Evolutionary conservation across 306 rosid species (phyloP).

Genomic region (Sindora glabra): DNA sequence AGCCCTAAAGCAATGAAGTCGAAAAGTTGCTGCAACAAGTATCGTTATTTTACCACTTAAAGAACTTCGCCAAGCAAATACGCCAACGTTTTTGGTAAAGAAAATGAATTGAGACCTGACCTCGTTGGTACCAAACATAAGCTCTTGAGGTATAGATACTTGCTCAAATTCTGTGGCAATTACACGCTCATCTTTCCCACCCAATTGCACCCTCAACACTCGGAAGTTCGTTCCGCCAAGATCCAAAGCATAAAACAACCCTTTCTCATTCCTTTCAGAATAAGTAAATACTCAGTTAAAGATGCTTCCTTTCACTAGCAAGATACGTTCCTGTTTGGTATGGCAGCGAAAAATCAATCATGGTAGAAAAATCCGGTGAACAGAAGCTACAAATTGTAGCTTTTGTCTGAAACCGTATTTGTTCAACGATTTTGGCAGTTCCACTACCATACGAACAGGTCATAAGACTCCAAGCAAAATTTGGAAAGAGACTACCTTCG

Average conservation of each 20-base stretch:
- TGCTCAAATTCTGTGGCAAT: constrained; percentile 70
- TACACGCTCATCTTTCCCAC: constrained; percentile 69
- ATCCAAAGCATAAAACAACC: constrained; percentile 89
- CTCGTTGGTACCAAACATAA: constrained; percentile 71
- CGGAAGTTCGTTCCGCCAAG: constrained; percentile 94
- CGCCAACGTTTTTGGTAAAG: neutral
- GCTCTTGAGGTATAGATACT: constrained; percentile 67
- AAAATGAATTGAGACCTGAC: constrained; percentile 11
- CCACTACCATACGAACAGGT: too few species aligned
- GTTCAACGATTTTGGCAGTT: too few species aligned
- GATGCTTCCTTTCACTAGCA: too few species aligned
- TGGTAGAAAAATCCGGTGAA: too few species aligned
- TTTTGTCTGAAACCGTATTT: too few species aligned
- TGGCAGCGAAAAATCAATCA: too few species aligned
- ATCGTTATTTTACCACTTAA: neutral
- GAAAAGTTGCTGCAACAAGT: constrained; percentile 53
- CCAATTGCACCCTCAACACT: constrained; percentile 78
- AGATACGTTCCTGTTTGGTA: too few species aligned
- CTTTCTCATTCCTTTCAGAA: constrained; percentile 64
- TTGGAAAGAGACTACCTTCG: too few species aligned
- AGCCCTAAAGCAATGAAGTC: constrained; percentile 80
- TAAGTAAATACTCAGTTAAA: too few species aligned
- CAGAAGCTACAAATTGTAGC: too few species aligned
- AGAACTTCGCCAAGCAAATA: neutral
- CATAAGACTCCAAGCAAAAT: too few species aligned